Conservation (phyloP, 139 green algal genomes). For the Ulvella scutata region DNA sequence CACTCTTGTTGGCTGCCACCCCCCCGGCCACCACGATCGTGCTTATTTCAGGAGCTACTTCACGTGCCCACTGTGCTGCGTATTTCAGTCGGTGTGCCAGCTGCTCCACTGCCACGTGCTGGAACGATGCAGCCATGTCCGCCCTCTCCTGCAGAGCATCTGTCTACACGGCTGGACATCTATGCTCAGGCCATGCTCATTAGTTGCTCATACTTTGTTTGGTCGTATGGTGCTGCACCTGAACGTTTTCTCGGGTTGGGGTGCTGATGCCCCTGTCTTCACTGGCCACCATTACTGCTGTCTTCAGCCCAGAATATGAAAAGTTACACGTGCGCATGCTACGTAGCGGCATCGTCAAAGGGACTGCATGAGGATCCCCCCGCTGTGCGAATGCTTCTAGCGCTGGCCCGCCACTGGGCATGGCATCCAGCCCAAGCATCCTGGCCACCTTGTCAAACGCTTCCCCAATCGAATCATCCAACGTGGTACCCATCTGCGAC, state of each 20-base stretch:
- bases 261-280: slow-evolving; percentile 4
- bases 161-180: too few species aligned
- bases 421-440: slow-evolving; percentile 68
- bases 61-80: slow-evolving; percentile 38
- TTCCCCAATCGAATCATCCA: slow-evolving; percentile 40
- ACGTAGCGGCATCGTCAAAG: slow-evolving; percentile 63
- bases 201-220: too few species aligned
- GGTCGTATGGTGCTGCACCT: too few species aligned
- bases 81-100: slow-evolving; percentile 51
- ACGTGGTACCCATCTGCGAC: slow-evolving; percentile 11
- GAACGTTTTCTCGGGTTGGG: not conserved
- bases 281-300: slow-evolving; percentile 28
- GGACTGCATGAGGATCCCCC: slow-evolving; percentile 41
- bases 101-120: slow-evolving; percentile 71
- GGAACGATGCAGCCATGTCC: slow-evolving; percentile 88
- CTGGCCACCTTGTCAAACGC: slow-evolving; percentile 95
- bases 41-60: slow-evolving; percentile 18
- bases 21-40: slow-evolving; percentile 86
- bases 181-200: too few species aligned
- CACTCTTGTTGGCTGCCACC: slow-evolving; percentile 72
- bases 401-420: slow-evolving; percentile 60
- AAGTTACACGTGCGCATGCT: slow-evolving; percentile 76
- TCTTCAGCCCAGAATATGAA: slow-evolving; percentile 93
- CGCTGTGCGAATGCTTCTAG: slow-evolving; percentile 51
- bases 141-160: slow-evolving; percentile 53